Evolutionary conservation across 768 basidiomycete species (phyloP).

Genomic region (Lepiota venenata): DNA sequence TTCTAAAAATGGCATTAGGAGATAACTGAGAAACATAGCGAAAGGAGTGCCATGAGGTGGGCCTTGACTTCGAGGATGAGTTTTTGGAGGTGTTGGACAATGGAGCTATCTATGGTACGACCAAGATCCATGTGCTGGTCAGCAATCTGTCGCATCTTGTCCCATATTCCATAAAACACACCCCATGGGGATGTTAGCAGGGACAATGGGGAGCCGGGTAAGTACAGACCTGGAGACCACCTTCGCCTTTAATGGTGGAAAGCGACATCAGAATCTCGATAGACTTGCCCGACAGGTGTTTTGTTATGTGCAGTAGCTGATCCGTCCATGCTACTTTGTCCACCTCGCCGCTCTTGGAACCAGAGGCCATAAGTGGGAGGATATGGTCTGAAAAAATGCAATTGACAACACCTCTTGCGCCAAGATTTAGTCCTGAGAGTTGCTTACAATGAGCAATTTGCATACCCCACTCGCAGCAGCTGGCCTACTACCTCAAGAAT

Average conservation of each 20-base stretch:
- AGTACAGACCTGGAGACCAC: constrained; percentile 73
- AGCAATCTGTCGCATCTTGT: constrained; percentile 89
- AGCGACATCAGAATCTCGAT: constrained; percentile 56
- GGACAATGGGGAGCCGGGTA: too few species aligned
- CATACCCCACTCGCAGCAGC: constrained; percentile 57
- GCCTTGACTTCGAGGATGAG: constrained; percentile 93
- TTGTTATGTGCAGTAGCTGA: constrained; percentile 69
- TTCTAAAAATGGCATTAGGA: constrained; percentile 43
- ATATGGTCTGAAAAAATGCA: constrained; percentile 70
- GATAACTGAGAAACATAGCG: background rate
- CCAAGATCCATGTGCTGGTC: constrained; percentile 97
- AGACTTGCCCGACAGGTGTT: constrained; percentile 57
- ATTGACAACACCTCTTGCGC: constrained; percentile 55
- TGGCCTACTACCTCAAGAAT: constrained; percentile 57
- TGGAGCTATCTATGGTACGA: constrained; percentile 93
- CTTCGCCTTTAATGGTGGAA: constrained; percentile 83
- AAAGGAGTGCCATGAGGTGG: constrained; percentile 75
- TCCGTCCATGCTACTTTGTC: constrained; percentile 90
- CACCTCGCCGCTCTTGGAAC: constrained; percentile 47
- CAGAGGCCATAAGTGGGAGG: constrained; percentile 54
- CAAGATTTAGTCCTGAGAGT: background rate
- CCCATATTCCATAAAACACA: constrained; percentile 87
- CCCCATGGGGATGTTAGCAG: constrained; percentile 48
- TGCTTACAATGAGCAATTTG: background rate
- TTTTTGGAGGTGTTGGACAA: constrained; percentile 97